Evolutionary conservation across 345 rosid genomes (phyloP).

Genomic region (Salix viminalis): DNA sequence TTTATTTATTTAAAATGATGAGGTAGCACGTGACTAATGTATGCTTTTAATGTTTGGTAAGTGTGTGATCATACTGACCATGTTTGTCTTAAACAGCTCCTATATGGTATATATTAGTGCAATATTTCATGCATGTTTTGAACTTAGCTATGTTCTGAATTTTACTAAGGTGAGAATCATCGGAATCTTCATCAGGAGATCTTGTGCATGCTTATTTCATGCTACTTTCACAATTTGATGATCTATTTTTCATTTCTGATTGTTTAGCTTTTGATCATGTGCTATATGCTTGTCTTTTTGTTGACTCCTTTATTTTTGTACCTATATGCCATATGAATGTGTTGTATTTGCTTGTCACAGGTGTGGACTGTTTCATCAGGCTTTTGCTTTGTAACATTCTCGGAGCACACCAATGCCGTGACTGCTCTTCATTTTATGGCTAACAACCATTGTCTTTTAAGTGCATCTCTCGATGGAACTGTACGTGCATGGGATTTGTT

Average conservation of each 20-base stretch:
- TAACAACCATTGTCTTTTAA: slow-evolving; percentile 79
- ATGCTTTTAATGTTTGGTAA: background rate
- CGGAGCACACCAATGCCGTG: slow-evolving; percentile 91
- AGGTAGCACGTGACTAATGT: background rate
- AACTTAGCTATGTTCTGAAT: background rate
- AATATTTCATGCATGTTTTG: background rate
- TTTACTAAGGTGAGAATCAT: background rate
- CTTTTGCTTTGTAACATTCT: slow-evolving; percentile 90
- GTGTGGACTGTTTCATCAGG: slow-evolving; percentile 95
- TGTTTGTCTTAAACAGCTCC: background rate
- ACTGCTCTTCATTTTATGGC: slow-evolving; percentile 95
- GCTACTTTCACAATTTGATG: background rate
- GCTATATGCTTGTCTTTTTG: background rate
- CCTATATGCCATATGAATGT: background rate
- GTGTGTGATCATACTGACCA: background rate
- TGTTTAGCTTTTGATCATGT: background rate
- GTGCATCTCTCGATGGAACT: slow-evolving; percentile 94
- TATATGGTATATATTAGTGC: background rate
- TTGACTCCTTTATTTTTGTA: background rate
- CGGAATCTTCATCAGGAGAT: background rate
- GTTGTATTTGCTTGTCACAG: slow-evolving; percentile 36
- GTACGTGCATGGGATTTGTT: slow-evolving; percentile 99
- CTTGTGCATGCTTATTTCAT: background rate
- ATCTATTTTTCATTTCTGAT: background rate
- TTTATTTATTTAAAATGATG: background rate